A percentile compares a stretch with the other conserved stretches of the same genome.
These are phyloP conservation scores for Karstenula rhodostoma DNA, from an alignment of 2,329 filamentous ascomycete genomes.

Conservation along the genomic window DNA sequence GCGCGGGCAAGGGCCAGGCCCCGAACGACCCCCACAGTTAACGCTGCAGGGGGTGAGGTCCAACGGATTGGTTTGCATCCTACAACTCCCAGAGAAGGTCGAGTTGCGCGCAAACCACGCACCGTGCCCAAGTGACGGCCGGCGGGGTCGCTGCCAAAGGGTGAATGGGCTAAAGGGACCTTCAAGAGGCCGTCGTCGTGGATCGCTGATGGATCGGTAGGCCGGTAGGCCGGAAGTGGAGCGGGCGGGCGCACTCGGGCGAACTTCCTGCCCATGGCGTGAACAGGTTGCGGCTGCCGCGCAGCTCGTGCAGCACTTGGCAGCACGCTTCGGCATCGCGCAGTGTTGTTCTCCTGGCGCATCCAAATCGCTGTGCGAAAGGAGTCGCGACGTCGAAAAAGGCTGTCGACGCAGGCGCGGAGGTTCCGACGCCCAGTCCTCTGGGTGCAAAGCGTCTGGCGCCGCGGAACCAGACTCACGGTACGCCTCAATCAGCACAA, in stretches of 20 bases:
- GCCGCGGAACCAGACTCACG: not conserved
- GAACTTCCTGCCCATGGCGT: not conserved
- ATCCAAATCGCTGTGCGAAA: not conserved
- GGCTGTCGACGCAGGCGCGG: not conserved
- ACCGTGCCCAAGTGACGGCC: too few relatives aligned
- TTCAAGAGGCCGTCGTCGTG: not conserved
- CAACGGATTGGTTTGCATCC: too few relatives aligned
- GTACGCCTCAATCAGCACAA: not conserved
- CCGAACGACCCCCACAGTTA: not conserved
- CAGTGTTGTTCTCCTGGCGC: not conserved
- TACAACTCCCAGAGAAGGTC: too few relatives aligned
- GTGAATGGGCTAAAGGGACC: too few relatives aligned
- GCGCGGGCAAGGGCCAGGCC: slow-evolving; percentile 2
- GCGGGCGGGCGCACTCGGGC: not conserved
- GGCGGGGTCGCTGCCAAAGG: too few relatives aligned
- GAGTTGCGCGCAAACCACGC: too few relatives aligned
- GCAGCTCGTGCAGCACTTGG: not conserved
- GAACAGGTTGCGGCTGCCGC: not conserved
- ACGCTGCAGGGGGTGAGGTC: too few relatives aligned
- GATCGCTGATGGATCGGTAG: too few relatives aligned
- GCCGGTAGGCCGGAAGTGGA: not conserved
- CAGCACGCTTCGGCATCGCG: not conserved
- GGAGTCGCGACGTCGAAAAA: not conserved
- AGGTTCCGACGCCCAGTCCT: not conserved
- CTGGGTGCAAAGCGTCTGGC: not conserved